phyloP scores from a whole-genome alignment of 192 early-diverging fungal genomes.

The Coemansia sp. region DNA sequence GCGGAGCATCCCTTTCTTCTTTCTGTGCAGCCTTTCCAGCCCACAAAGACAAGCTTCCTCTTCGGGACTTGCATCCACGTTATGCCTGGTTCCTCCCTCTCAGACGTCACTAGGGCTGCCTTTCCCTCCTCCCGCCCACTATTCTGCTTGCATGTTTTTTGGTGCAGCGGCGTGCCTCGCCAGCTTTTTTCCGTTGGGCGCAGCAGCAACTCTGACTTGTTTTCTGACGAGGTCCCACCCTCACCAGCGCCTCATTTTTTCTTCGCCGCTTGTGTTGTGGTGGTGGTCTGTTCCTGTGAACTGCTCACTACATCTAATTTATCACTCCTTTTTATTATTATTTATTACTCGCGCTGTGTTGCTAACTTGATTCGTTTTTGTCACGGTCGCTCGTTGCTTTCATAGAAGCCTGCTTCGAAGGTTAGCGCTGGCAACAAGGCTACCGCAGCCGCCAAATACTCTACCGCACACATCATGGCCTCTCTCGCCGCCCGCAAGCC shows the following conservation, averaged over 20 bases:
- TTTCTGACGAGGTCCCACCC: not conserved
- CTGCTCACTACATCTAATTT: slow-evolving; percentile 8
- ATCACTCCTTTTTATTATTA: not conserved
- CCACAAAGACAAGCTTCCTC: slow-evolving; percentile 12
- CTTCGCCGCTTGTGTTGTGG: not conserved
- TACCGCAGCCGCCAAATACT: slow-evolving; percentile 11
- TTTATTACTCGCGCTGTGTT: not conserved
- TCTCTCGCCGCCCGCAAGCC: slow-evolving; percentile 31
- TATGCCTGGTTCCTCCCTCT: not conserved
- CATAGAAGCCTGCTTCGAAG: slow-evolving; percentile 28
- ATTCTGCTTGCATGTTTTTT: slow-evolving; percentile 7
- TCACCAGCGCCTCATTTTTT: not conserved
- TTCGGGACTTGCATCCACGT: slow-evolving; percentile 11
- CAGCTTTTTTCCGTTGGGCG: not conserved
- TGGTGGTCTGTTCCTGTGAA: not conserved
- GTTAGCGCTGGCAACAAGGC: slow-evolving; percentile 12
- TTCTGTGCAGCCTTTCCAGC: slow-evolving; percentile 4
- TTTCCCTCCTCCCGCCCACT: slow-evolving; percentile 4
- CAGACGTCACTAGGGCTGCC: not conserved
- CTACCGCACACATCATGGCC: slow-evolving; percentile 30
- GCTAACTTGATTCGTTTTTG: not conserved
- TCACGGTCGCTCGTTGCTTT: not conserved
- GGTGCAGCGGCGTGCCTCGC: not conserved
- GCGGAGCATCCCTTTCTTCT: slow-evolving; percentile 1
- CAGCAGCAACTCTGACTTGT: not conserved